phyloP scores from a whole-genome alignment of 75 land plant genomes.

The Isoetes taiwanensis region DNA sequence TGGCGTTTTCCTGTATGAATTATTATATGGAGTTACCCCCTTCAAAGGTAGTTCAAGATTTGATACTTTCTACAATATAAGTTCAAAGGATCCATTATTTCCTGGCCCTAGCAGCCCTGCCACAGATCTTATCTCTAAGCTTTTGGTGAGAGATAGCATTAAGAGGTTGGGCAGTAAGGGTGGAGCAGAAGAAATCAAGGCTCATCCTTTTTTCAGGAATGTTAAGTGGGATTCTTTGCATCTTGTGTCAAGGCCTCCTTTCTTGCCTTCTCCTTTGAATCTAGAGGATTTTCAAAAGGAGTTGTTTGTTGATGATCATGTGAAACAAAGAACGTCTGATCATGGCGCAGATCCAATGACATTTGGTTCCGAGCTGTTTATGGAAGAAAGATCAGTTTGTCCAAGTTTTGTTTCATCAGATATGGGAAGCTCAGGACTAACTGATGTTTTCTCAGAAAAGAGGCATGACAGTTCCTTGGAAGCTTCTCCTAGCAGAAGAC shows the following conservation, averaged over 20 bases:
- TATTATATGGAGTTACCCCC: constrained; percentile 55
- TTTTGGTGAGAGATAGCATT: constrained; percentile 7
- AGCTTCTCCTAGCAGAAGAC: too few species aligned
- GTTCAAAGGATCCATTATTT: constrained; percentile 8
- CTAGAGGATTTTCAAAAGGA: constrained; percentile 7
- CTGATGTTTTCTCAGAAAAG: too few species aligned
- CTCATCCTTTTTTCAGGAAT: constrained; percentile 11
- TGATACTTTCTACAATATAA: constrained; percentile 11
- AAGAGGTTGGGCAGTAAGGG: constrained; percentile 6
- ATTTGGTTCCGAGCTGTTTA: too few species aligned
- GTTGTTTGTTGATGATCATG: too few species aligned
- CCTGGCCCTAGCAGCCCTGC: constrained; percentile 5
- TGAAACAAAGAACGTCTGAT: too few species aligned
- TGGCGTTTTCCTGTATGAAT: constrained; percentile 55
- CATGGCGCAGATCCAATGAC: too few species aligned
- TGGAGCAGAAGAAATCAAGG: constrained; percentile 10
- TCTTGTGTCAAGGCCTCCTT: constrained; percentile 43
- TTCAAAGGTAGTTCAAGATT: constrained; percentile 28
- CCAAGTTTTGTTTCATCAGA: too few species aligned
- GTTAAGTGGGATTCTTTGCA: constrained; percentile 29
- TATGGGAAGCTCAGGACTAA: too few species aligned
- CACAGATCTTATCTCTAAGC: not conserved
- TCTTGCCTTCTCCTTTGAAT: constrained; percentile 19
- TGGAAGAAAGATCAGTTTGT: too few species aligned
- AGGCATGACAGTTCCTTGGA: too few species aligned